Base-by-base conservation (phyloP, 306 rosid genomes). In the Rosa chinensis region DNA sequence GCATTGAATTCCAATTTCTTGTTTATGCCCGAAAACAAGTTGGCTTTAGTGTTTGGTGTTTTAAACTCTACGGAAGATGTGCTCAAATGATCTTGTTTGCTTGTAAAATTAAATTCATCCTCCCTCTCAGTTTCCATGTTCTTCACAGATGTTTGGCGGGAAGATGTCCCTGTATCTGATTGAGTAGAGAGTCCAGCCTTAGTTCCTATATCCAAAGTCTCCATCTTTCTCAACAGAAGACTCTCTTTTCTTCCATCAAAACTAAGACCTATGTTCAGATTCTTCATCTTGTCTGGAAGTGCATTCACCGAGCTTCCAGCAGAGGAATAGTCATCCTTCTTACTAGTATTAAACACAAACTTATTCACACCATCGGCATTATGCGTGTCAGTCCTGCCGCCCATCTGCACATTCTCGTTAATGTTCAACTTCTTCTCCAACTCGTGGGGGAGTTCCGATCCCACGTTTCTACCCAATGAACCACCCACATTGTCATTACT, bases 61-160 rank as follows among this genome's bases (percentile, higher is more conserved):
- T 89, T 89, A 76, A 90, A 91, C 83, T 88, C 95, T 35, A 86
- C 85, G 82, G 83, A 83, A 68, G 95, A 75, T 47, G 79, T 70
- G 6, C 82, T 85, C 16, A 78, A 53, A 75, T 58, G 48, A 58
- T 82, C 89, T 53, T 83, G 88, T 76, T 87, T 91, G 67, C 90
- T 86, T 5, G 78, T 81, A 77, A 87, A 90, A 69, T 75, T 81
- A 87, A 90, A 87, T 59, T 74, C 87, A 62, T 82, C 87, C 66
- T 72, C 76, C 69, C 43, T 84, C 55, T 55, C 50, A 61, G 70
- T 75, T 73, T 61, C 79, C 48, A 70, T 72, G 66, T 77, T 81
- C 56, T 79, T 85, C 52, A 49, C 77, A 82, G 71, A 75, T 55
- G 68, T 73, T 74, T 53, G 76, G 39, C 74, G 67, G 39, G 85